phyloP scores from a whole-genome alignment of 208 protist species.

The Wallacemonas sp. region DNA sequence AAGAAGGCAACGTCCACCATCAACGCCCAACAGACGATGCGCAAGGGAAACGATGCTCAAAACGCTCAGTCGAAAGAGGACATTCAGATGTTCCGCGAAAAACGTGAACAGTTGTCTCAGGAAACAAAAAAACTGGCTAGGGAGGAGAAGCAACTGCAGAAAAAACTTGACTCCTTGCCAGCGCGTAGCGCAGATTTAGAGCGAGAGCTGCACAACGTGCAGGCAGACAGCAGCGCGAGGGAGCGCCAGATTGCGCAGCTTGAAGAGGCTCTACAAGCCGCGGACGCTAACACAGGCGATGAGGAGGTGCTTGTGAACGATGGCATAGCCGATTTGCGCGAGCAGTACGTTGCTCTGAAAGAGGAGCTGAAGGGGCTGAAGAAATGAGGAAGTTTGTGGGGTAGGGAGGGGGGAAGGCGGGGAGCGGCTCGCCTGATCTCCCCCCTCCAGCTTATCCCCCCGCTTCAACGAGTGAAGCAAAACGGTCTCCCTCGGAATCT shows the following conservation, averaged over 20 bases:
- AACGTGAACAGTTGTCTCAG: slow-evolving; percentile 43
- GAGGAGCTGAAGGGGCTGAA: slow-evolving; percentile 51
- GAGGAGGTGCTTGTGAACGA: slow-evolving; percentile 9
- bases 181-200: slow-evolving; percentile 26
- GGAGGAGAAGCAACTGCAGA: slow-evolving; percentile 44
- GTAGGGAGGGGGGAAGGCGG: no score
- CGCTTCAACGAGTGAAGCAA: no score
- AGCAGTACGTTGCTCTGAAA: slow-evolving; percentile 75
- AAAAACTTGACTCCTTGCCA: slow-evolving; percentile 36
- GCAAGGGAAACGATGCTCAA: slow-evolving; percentile 60
- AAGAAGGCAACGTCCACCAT: slow-evolving; percentile 45
- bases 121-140: slow-evolving; percentile 26
- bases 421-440: no score
- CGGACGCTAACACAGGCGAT: slow-evolving; percentile 4
- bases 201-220: slow-evolving; percentile 24
- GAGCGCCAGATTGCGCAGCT: slow-evolving; percentile 24
- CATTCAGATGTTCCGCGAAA: slow-evolving; percentile 65
- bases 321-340: slow-evolving; percentile 53
- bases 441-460: no score
- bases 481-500: no score
- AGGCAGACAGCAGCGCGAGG: slow-evolving; percentile 50
- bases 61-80: slow-evolving; percentile 58
- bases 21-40: slow-evolving; percentile 49
- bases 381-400: slow-evolving; percentile 6
- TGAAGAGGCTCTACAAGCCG: slow-evolving; percentile 37